Evolutionary conservation across 1,139 yeast species (phyloP).

Genomic region (Candida labiduridarum): DNA sequence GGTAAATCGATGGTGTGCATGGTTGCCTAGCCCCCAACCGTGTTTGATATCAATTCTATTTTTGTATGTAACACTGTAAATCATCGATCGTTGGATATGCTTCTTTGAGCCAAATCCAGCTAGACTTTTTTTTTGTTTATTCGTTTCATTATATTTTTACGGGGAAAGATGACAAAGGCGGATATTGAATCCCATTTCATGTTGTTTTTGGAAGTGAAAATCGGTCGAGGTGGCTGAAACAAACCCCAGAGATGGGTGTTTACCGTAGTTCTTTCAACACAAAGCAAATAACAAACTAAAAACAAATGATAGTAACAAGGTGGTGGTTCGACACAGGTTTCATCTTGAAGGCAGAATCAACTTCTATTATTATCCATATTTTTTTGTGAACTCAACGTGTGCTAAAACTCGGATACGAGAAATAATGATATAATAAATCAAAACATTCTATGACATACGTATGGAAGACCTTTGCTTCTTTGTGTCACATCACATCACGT

Average conservation of each 20-base stretch:
- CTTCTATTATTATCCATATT: no score
- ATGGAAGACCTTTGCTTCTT: background rate
- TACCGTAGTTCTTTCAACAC: no score
- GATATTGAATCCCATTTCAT: background rate
- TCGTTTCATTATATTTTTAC: background rate
- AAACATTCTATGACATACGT: background rate
- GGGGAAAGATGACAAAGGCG: background rate
- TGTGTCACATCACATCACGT: background rate
- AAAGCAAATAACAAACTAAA: no score
- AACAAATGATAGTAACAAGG: no score
- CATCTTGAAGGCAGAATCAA: no score
- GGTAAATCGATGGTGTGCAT: background rate
- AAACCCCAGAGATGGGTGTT: no score
- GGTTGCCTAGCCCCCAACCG: background rate
- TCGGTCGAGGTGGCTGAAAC: no score
- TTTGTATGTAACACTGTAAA: background rate
- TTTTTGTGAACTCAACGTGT: no score
- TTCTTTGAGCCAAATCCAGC: no score
- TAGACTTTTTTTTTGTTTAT: background rate
- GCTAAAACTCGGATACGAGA: background rate
- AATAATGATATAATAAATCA: background rate
- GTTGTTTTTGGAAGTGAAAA: background rate
- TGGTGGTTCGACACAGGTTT: no score
- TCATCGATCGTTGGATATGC: background rate
- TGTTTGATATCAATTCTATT: background rate